A percentile compares a stretch with the other conserved stretches of the same genome.
phyloP scores from a whole-genome alignment of 2,329 filamentous ascomycete species.

The Leptographium procerum region DNA sequence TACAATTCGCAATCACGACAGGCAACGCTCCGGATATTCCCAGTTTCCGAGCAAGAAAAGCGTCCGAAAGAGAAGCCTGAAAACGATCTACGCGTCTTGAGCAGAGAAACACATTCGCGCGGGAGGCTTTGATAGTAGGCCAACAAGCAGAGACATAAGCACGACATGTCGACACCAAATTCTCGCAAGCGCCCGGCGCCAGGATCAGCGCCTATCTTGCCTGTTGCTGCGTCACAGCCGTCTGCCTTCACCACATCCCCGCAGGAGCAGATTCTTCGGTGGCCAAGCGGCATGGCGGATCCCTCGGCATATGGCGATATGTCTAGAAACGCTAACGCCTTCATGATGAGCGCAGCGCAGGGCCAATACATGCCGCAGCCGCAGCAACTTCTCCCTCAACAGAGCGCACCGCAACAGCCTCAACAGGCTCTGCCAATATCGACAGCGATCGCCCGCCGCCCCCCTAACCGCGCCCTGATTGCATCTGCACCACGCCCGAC shows the following conservation, averaged over 20 bases:
- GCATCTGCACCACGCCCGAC: constrained; percentile 26
- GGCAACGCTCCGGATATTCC: not conserved
- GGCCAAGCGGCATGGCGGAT: constrained; percentile 28
- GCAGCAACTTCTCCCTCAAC: constrained; percentile 16
- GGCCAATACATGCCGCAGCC: constrained; percentile 15
- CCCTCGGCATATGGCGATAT: constrained; percentile 25
- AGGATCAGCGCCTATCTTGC: constrained; percentile 53
- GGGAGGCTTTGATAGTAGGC: not conserved
- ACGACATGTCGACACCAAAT: constrained; percentile 36
- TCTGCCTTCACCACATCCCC: constrained; percentile 29
- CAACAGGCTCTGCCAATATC: constrained; percentile 21
- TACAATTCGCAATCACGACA: not conserved
- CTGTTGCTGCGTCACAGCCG: constrained; percentile 38
- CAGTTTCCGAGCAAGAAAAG: not conserved
- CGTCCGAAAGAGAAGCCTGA: not conserved
- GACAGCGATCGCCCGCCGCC: constrained; percentile 40
- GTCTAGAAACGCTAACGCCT: constrained; percentile 23
- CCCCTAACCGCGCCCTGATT: constrained; percentile 39
- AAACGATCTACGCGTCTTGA: not conserved
- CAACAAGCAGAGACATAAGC: not conserved
- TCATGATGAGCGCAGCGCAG: constrained; percentile 25
- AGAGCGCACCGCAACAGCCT: constrained; percentile 14
- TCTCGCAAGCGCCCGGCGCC: constrained; percentile 64
- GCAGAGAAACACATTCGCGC: not conserved
- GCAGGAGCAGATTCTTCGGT: constrained; percentile 34